Base-by-base conservation (phyloP, 805 yeast genomes). In the Saccharomyces paradoxus region DNA sequence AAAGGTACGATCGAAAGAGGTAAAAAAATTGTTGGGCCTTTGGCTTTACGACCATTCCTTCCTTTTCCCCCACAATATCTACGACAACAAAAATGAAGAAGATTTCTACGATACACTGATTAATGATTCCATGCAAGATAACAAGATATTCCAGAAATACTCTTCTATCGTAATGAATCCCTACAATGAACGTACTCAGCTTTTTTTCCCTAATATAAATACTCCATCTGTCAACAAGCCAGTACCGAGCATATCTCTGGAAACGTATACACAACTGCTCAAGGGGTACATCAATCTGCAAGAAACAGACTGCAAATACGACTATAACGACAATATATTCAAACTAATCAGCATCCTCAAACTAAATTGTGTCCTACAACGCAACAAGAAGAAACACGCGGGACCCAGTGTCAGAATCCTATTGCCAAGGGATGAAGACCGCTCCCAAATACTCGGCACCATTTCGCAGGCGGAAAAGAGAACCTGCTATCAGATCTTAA, bases 31-130 rank as follows among this genome's bases (percentile, higher is more conserved):
- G 13, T 41, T 66, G 27, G 57, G 67, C 29, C 51, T 63, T 26
- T 69, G 72, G 72, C 55, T 63, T 29, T 64, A 58, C 47, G 71
- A 69, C 54, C 56, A 69, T 53, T 53, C 59, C 4, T 53, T 55
- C 14, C 48, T 63, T 10, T 46, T 67, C 12, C 53, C 52, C 8
- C 51, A 55, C 9, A 41, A 48, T 2, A 37, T 49, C 24, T 50
- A 31, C 17, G 47, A 47, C 13, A 50, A 51, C n/a, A 12, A 13
- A 17, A 48, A 46, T 3, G 56, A 58, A 49, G 71, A 67, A 53
- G 21, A 2, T 0, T 59, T 68, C 26, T 66, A 60, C 54, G 53
- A 58, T 21, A 49, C 56, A 30, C 48, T 68, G 47, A 26, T 69
- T 3, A 37, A 50, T 9, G 68, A 68, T 37, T 58, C 64, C 32